Evolutionary conservation across 345 rosid genomes (phyloP).

Genomic region (Bruguiera gymnorhiza): DNA sequence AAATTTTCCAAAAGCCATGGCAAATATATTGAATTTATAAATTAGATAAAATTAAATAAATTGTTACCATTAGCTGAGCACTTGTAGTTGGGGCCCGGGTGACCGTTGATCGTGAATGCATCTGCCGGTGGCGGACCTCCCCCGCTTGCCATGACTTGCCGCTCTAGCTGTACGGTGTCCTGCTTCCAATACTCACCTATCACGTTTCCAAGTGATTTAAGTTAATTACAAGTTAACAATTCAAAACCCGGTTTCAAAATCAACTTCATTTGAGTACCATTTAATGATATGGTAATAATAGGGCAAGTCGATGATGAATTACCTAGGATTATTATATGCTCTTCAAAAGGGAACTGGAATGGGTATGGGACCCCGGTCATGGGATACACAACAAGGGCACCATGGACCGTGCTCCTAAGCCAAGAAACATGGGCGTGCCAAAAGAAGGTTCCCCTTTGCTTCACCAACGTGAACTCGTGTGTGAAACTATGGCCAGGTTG

Average conservation of each 20-base stretch:
- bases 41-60: not conserved
- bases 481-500: constrained; percentile 71
- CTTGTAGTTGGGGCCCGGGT: constrained; percentile 82
- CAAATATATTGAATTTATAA: not conserved
- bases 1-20: not conserved
- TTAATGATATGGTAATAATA: too few relatives aligned
- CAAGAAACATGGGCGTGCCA: constrained; percentile 94
- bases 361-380: constrained; percentile 67
- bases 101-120: constrained; percentile 81
- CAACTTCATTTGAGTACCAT: too few relatives aligned
- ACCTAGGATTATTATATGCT: constrained; percentile 69
- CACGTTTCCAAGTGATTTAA: not conserved
- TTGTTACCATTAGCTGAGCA: constrained; percentile 64
- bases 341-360: constrained; percentile 52
- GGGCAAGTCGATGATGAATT: too few relatives aligned
- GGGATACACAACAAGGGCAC: constrained; percentile 73
- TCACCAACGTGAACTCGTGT: constrained; percentile 59
- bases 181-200: constrained; percentile 80
- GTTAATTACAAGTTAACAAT: not conserved
- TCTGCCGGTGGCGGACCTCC: constrained; percentile 67
- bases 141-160: constrained; percentile 55
- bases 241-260: not conserved
- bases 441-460: constrained; percentile 74
- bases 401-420: constrained; percentile 74
- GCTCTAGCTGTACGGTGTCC: constrained; percentile 58